These are phyloP conservation scores for Rhodotorula sp. DNA, from an alignment of 1,284 basidiomycete species.

Conservation along the genomic window DNA sequence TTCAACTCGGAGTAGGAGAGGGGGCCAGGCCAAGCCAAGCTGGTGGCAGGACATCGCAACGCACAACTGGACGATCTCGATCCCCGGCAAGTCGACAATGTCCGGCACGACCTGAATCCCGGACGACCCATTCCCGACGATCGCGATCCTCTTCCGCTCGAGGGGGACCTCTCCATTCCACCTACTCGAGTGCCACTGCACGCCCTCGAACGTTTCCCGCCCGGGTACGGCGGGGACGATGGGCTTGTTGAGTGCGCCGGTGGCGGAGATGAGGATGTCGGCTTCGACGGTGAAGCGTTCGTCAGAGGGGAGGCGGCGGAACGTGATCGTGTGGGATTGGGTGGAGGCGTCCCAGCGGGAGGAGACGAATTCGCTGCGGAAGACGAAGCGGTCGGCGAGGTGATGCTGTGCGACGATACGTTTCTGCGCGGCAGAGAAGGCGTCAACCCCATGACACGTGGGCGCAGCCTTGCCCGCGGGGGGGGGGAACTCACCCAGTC, in stretches of 20 bases:
- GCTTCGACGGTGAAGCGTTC: constrained; percentile 23
- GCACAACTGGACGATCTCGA: constrained; percentile 54
- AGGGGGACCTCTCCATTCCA: constrained; percentile 61
- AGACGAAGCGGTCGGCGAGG: constrained; percentile 50
- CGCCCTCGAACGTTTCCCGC: constrained; percentile 56
- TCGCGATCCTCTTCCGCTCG: constrained; percentile 58
- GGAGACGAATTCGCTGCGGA: constrained; percentile 52
- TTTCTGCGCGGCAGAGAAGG: constrained; percentile 49
- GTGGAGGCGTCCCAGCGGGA: constrained; percentile 54
- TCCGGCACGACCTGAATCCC: constrained; percentile 55
- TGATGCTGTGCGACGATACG: constrained; percentile 53
- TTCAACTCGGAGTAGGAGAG: too few relatives aligned
- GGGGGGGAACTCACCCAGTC: neutral
- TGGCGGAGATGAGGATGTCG: constrained; percentile 54
- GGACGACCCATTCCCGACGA: constrained; percentile 63
- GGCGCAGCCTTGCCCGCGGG: too few relatives aligned
- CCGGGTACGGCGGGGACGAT: constrained; percentile 54
- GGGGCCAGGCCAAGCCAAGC: too few relatives aligned
- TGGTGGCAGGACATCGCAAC: neutral
- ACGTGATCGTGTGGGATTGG: constrained; percentile 52
- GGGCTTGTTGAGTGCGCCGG: constrained; percentile 54
- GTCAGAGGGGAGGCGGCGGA: constrained; percentile 47
- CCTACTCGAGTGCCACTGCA: constrained; percentile 58
- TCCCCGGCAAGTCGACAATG: constrained; percentile 31
- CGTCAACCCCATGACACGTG: too few relatives aligned